Evolutionary conservation across 2,329 filamentous ascomycete genomes (phyloP).

Genomic region (Verticillium longisporum): DNA sequence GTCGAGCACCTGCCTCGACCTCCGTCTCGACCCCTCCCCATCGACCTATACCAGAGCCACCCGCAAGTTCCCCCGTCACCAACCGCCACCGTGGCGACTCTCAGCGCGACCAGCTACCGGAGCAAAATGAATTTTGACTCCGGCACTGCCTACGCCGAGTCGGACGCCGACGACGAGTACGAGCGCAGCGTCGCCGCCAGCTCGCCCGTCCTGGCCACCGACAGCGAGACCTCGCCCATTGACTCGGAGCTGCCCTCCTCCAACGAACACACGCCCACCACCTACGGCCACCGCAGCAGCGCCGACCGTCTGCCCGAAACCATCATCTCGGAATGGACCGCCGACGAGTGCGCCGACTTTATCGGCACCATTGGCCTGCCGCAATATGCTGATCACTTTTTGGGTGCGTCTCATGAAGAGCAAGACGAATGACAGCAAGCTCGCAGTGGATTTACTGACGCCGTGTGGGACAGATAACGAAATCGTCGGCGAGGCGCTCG

Average conservation of each 20-base stretch:
- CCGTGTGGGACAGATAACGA: conserved; percentile 66
- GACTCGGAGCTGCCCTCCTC: conserved; percentile 65
- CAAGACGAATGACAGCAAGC: no score
- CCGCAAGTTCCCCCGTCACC: not conserved
- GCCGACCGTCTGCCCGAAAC: conserved; percentile 65
- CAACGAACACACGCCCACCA: conserved; percentile 72
- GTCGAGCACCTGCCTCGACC: not conserved
- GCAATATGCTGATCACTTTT: conserved; percentile 76
- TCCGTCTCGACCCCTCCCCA: not conserved
- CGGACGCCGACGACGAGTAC: conserved; percentile 77
- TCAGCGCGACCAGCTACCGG: conserved; percentile 1
- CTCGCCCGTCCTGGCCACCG: conserved; percentile 57
- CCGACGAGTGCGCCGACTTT: conserved; percentile 86
- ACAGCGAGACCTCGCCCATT: conserved; percentile 63
- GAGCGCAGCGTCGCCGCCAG: conserved; percentile 64
- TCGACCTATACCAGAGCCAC: not conserved
- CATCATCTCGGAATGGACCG: conserved; percentile 73
- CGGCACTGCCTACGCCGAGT: conserved; percentile 69
- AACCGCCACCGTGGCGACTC: not conserved
- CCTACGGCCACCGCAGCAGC: conserved; percentile 60
- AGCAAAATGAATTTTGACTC: conserved; percentile 52
- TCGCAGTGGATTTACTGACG: conserved; percentile 9
- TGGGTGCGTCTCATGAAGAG: conserved; percentile 53
- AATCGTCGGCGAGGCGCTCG: conserved; percentile 84
- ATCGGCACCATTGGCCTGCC: conserved; percentile 70